Evolutionary conservation across 2,329 filamentous ascomycete genomes (phyloP), one percentile per base, ranked within the genome.

Genomic region (Basipetospora chlamydospora): DNA sequence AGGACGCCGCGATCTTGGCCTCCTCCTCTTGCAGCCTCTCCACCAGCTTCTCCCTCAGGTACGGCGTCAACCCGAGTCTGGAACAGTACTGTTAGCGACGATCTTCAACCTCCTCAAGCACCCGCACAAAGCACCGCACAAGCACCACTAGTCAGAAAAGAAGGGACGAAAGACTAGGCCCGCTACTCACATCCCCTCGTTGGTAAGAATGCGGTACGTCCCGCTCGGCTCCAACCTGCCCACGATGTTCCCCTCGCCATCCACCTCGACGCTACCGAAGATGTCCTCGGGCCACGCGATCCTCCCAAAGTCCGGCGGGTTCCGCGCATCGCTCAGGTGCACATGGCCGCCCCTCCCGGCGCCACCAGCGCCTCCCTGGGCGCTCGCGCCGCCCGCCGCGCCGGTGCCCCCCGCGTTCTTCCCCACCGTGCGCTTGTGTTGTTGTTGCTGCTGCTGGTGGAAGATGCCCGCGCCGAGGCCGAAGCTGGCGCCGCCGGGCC

Each of bases 241-340:
- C 18, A 76, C 58, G 35, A 79, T 67, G 20, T 65, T 50, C 0
- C 77, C 77, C 6, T 55, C 44, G 2, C 60, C 62, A 48, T 78
- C 63, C 5, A 80, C 76, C 49, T 79, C 70, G 28, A 80, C 63
- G 43, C 75, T 80, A 26, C 76, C 77, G 37, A 81, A 58, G 26
- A 81, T 81, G 47, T 81, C 76, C 47, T 80, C 76, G 1, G 76
- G 75, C 63, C 70, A 79, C 2, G 76, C 73, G 49, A 80, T 80
- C 36, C 77, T 57, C 12, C 76, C 76, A 60, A 66, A 80, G 46
- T 78, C 75, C 1, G 73, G 75, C 2, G 74, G 73, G 35, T 77
- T 77, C 37, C 77, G 59, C 37, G 59, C 47, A 49, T 81, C 77
- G 38, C 72, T 77, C 5, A 81, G 59, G 52, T 81, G 77, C 13